These are phyloP conservation scores for Adansonia grandidieri DNA, from an alignment of 441 rosid genomes.

Conservation along the genomic window DNA sequence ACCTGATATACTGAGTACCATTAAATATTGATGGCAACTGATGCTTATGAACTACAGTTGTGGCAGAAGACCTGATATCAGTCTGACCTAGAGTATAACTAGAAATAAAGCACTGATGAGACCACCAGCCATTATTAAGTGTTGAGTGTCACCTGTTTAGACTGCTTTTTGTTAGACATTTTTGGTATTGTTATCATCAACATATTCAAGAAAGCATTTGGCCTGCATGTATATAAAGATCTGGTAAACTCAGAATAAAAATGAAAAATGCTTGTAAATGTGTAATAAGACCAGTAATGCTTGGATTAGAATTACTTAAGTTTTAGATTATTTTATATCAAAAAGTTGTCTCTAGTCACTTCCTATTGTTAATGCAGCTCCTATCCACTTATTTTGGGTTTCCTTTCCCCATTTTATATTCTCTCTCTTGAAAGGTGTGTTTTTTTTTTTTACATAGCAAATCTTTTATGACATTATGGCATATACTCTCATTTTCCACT, in stretches of 20 bases:
- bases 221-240: not conserved
- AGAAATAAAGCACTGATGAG: not conserved
- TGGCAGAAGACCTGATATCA: not conserved
- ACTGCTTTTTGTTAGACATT: not conserved
- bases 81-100: not conserved
- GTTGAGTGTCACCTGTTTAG: not conserved
- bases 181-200: not conserved
- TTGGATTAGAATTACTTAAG: slow-evolving; percentile 3
- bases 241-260: not conserved
- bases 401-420: not conserved
- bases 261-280: not conserved
- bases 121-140: not conserved
- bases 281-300: not conserved
- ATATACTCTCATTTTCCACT: not conserved
- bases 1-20: not conserved
- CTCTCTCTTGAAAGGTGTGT: not conserved
- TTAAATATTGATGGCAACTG: not conserved
- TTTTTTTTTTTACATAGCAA: not conserved
- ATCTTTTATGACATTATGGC: not conserved
- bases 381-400: not conserved
- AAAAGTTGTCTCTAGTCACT: slow-evolving; percentile 2
- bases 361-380: not conserved
- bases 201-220: not conserved
- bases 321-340: not conserved
- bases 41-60: not conserved